Conservation (phyloP, 345 rosid species). For the Arabis hirsuta region DNA sequence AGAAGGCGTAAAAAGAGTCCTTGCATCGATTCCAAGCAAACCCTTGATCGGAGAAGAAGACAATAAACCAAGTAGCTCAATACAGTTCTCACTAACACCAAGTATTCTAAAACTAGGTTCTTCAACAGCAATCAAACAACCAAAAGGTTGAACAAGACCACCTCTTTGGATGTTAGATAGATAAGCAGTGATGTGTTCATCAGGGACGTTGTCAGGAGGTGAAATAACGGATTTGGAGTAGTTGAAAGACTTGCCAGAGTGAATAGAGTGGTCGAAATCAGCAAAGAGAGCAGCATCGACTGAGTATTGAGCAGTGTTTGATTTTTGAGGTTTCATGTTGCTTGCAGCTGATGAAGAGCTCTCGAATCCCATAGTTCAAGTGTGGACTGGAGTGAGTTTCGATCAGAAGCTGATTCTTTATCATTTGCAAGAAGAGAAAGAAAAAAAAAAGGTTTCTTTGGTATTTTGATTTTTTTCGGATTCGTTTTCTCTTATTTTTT, state of each 20-base stretch:
- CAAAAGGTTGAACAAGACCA: conserved; percentile 78
- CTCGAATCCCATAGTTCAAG: conserved; percentile 37
- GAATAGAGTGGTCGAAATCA: conserved; percentile 65
- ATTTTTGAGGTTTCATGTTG: conserved; percentile 51
- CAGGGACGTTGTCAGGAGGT: conserved; percentile 58
- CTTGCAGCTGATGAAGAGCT: conserved; percentile 52
- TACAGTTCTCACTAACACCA: conserved; percentile 69
- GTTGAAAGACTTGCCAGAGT: conserved; percentile 72
- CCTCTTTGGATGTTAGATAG: conserved; percentile 79
- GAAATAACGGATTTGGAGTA: conserved; percentile 63
- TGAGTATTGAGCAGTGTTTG: conserved; percentile 63
- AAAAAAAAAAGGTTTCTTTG: not conserved
- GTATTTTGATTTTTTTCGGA: conserved; percentile 21
- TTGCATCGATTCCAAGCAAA: conserved; percentile 75
- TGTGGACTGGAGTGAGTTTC: conserved; percentile 16
- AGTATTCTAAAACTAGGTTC: conserved; percentile 66
- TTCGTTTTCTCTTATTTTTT: not conserved
- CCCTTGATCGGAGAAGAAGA: conserved; percentile 38
- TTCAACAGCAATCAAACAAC: conserved; percentile 73
- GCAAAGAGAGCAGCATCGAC: conserved; percentile 79
- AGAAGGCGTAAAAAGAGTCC: conserved; percentile 62
- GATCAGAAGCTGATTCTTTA: conserved; percentile 40
- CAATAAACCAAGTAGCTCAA: conserved; percentile 55
- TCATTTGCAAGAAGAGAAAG: conserved; percentile 30
- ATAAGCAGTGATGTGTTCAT: conserved; percentile 68